Evolutionary conservation across 2,329 filamentous ascomycete species (phyloP), one percentile per base, ranked within the genome.

Genomic region (Pyricularia grisea): DNA sequence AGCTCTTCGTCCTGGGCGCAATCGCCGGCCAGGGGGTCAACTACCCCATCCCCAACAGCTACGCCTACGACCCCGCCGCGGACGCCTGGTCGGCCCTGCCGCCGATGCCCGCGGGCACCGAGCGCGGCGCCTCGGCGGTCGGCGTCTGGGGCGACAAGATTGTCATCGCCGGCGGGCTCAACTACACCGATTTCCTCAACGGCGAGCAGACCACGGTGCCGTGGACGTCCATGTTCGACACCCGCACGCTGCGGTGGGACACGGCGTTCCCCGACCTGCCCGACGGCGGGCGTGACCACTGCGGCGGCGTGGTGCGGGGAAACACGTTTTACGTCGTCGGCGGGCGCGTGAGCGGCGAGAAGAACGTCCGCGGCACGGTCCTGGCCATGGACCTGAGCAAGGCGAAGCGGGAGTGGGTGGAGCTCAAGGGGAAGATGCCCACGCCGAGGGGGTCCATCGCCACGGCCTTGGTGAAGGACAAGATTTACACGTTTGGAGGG

Each of bases 1-100:
- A 78, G 68, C 73, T 81, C 17, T 81, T 80, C 69, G 65, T 81
- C 0, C 73, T 82, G 2, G 79, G 81, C 7, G 79, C 77, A 0
- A 73, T 81, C 0, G 73, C 71, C 9, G 72, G 71, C 4, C 1
- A 25, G 1, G 71, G 68, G n/a, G 70, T 71, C 0, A 79, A 77
- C 77, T 64, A 69, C 14, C 75, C 75, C 0, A 68, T 75, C 2
- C 27, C 71, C 0, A 71, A 76, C 12, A 74, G 73, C 5, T 77
- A 73, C 68, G 74, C 77, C 0, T 80, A 79, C 30, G 73, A 77
- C 31, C 72, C 74, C 2, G 67, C 64, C 0, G 69, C 70, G 0
- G 71, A 77, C 17, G 33, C 70, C 0, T 80, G 79, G 79, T 70
- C 70, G 0, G 58, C 70, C 0, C 67, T 81, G 1, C 65, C 70